Conservation (phyloP, 2,329 filamentous ascomycete genomes). For the Monosporascus cannonballus region DNA sequence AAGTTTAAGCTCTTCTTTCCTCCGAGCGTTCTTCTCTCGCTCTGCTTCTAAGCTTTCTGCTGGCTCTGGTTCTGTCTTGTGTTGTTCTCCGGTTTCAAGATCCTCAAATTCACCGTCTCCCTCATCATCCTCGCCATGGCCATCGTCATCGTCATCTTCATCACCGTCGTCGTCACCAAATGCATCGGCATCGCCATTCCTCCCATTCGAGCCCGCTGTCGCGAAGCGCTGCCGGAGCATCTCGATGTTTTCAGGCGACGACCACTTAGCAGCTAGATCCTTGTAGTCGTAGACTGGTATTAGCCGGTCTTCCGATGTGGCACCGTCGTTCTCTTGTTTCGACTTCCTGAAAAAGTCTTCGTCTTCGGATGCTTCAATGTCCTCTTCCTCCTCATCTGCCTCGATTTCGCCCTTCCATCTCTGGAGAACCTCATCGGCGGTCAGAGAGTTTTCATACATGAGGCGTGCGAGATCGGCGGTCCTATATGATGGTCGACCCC, state of each 20-base stretch:
- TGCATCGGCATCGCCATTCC: slow-evolving; percentile 43
- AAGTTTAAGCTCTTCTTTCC: slow-evolving; percentile 90
- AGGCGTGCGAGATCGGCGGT: slow-evolving; percentile 77
- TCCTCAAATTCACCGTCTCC: slow-evolving; percentile 82
- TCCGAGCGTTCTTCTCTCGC: slow-evolving; percentile 80
- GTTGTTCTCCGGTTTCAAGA: slow-evolving; percentile 68
- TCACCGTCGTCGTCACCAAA: slow-evolving; percentile 42
- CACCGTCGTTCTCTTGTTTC: slow-evolving; percentile 60
- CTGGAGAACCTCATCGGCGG: slow-evolving; percentile 67
- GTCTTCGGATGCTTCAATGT: slow-evolving; percentile 52
- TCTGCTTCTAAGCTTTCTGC: slow-evolving; percentile 70
- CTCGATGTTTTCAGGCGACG: slow-evolving; percentile 70
- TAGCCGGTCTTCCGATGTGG: slow-evolving; percentile 67
- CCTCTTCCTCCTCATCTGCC: slow-evolving; percentile 50
- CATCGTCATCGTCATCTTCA: slow-evolving; percentile 46
- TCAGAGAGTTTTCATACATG: slow-evolving; percentile 80
- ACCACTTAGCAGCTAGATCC: slow-evolving; percentile 80
- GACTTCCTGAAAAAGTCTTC: slow-evolving; percentile 62
- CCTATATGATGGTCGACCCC: slow-evolving; percentile 65
- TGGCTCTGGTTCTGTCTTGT: slow-evolving; percentile 37
- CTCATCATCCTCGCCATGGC: slow-evolving; percentile 54
- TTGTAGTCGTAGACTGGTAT: slow-evolving; percentile 78
- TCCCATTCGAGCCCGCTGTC: slow-evolving; percentile 55
- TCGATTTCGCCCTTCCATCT: slow-evolving; percentile 70
- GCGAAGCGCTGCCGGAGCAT: slow-evolving; percentile 70